Conservation (phyloP, 2,329 filamentous ascomycete genomes). For the Fusarium camptoceras region DNA sequence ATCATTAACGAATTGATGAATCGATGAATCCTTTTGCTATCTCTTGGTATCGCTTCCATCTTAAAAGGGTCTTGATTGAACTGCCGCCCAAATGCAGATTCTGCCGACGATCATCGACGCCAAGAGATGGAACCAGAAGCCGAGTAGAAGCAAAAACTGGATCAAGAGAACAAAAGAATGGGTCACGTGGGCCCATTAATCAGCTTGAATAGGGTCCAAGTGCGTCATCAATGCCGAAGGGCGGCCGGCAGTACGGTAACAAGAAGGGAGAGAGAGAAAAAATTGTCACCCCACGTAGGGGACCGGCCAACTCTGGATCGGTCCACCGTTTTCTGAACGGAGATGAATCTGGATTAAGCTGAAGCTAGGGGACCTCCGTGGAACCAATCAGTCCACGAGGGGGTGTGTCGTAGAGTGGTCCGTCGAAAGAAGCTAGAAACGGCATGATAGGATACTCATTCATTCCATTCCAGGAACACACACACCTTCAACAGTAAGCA, state of each 20-base stretch:
- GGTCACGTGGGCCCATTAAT: slow-evolving; percentile 8
- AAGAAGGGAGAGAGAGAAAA: background rate
- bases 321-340: slow-evolving; percentile 33
- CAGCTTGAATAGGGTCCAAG: slow-evolving; percentile 14
- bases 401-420: slow-evolving; percentile 1
- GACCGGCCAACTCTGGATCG: slow-evolving; percentile 9
- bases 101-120: slow-evolving; percentile 28
- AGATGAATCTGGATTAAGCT: slow-evolving; percentile 38
- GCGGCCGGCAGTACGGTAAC: slow-evolving; percentile 24
- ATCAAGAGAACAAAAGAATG: slow-evolving; percentile 20
- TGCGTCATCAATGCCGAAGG: slow-evolving; percentile 35
- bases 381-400: slow-evolving; percentile 6
- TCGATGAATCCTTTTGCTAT: background rate
- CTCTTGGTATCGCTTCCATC: background rate
- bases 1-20: fast-evolving
- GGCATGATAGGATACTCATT: slow-evolving; percentile 2
- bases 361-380: slow-evolving; percentile 7
- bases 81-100: slow-evolving; percentile 2
- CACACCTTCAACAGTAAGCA: background rate
- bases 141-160: slow-evolving; percentile 34
- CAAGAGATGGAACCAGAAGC: slow-evolving; percentile 35
- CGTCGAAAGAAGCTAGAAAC: background rate
- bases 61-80: background rate
- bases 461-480: slow-evolving; percentile 6
- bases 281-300: slow-evolving; percentile 22